Percentiles rank a stretch among this genome's conserved stretches.
phyloP scores from a whole-genome alignment of 345 rosid species.

The Iberis pinnata region DNA sequence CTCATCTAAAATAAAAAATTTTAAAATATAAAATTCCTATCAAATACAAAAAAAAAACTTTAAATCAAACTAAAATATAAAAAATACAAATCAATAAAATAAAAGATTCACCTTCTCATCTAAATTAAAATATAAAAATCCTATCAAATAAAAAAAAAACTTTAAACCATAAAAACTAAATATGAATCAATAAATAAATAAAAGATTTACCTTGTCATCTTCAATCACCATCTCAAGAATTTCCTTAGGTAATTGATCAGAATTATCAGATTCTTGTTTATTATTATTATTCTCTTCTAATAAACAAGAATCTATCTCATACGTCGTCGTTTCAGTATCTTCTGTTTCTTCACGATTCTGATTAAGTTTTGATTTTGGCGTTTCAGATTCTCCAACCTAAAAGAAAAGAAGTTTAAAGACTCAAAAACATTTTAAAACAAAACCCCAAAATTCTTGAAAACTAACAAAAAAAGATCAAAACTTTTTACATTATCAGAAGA shows the following conservation, averaged over 20 bases:
- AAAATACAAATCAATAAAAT: no score
- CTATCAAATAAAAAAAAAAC: neutral
- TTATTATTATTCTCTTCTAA: slow-evolving; percentile 46
- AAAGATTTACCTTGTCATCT: slow-evolving; percentile 85
- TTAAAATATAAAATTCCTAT: no score
- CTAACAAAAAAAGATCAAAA: neutral
- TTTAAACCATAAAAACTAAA: no score
- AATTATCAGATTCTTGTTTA: slow-evolving; percentile 13
- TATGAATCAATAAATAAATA: no score
- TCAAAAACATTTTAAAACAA: no score
- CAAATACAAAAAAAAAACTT: no score
- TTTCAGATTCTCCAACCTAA: slow-evolving; percentile 63
- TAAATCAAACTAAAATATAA: no score
- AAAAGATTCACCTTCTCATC: neutral
- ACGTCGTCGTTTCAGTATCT: slow-evolving; percentile 27
- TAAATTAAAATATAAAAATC: neutral
- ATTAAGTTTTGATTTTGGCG: slow-evolving; percentile 62
- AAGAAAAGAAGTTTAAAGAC: neutral
- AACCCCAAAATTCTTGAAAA: neutral
- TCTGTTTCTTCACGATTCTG: slow-evolving; percentile 37
- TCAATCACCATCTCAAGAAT: slow-evolving; percentile 42
- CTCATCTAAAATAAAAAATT: no score
- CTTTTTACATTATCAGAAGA: slow-evolving; percentile 69
- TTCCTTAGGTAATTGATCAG: no score
- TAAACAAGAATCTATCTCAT: slow-evolving; percentile 33